These are phyloP conservation scores for Mucor lusitanicus DNA, from an alignment of 371 early-diverging fungal genomes.

Conservation along the genomic window DNA sequence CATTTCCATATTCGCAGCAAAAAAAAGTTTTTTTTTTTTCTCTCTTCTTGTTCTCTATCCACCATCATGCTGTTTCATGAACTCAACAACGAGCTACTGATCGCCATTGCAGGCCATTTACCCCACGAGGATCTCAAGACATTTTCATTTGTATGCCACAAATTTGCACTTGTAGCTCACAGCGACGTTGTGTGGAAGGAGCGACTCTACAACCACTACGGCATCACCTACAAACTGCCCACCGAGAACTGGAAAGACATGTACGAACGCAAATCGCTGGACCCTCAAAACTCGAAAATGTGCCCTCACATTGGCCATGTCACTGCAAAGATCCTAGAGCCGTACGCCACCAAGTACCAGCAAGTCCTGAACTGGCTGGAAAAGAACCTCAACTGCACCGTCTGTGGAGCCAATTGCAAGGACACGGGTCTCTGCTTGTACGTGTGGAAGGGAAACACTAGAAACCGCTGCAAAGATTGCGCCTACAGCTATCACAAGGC, in stretches of 20 bases:
- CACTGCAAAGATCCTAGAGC: conserved; percentile 23
- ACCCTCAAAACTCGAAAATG: conserved; percentile 38
- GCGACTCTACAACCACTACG: conserved; percentile 37
- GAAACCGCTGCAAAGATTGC: conserved; percentile 51
- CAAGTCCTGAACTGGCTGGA: conserved; percentile 42
- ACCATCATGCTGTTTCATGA: conserved; percentile 15
- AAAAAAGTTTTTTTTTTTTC: neutral
- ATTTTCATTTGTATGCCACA: conserved; percentile 34
- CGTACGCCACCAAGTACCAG: conserved; percentile 38
- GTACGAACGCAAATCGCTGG: conserved; percentile 35
- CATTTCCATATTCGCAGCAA: neutral
- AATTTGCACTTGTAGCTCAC: conserved; percentile 32
- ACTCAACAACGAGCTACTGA: conserved; percentile 41
- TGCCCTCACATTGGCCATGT: conserved; percentile 50
- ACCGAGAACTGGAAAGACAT: conserved; percentile 42
- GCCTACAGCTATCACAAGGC: conserved; percentile 45
- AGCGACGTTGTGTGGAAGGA: conserved; percentile 47
- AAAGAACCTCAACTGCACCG: conserved; percentile 40
- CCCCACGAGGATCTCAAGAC: conserved; percentile 24
- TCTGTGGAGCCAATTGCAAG: conserved; percentile 34
- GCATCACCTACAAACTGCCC: conserved; percentile 45
- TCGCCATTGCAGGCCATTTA: conserved; percentile 40
- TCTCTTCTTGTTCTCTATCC: no score
- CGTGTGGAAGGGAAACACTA: conserved; percentile 42
- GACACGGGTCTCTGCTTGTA: conserved; percentile 32